Conservation (phyloP, 176 grass and related monocot species). For the Calamus simplicifolius region DNA sequence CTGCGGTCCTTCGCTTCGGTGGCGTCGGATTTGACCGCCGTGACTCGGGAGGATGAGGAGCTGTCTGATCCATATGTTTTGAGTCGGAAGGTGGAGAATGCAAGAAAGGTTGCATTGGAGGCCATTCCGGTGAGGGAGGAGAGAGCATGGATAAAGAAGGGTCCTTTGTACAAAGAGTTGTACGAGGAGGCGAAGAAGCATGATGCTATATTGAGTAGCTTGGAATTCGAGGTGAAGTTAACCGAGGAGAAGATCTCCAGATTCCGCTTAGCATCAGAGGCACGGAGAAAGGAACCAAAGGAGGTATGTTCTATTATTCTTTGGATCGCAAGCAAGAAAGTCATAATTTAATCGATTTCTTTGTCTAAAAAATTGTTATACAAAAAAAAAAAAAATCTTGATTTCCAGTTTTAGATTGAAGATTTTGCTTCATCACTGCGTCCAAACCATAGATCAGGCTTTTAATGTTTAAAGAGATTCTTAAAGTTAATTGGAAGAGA, state of each 20-base stretch:
- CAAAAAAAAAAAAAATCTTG: too few relatives aligned
- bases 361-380: too few relatives aligned
- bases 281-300: background rate
- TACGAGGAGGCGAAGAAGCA: background rate
- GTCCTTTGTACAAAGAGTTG: slow-evolving; percentile 17
- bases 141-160: background rate
- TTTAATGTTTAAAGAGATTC: too few relatives aligned
- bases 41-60: slow-evolving; percentile 14
- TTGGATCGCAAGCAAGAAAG: background rate
- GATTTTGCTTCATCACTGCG: too few relatives aligned
- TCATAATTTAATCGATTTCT: background rate
- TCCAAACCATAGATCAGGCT: too few relatives aligned
- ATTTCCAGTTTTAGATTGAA: too few relatives aligned
- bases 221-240: slow-evolving; percentile 2
- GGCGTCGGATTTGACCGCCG: slow-evolving; percentile 23
- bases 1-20: too few relatives aligned
- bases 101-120: slow-evolving; percentile 2
- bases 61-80: background rate
- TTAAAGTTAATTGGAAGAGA: too few relatives aligned
- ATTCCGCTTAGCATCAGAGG: background rate
- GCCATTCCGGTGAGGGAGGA: background rate
- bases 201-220: slow-evolving; percentile 24
- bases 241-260: slow-evolving; percentile 17
- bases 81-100: slow-evolving; percentile 8
- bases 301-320: slow-evolving; percentile 13